A percentile compares a stretch with the other conserved stretches of the same genome.
Evolutionary conservation across 2,329 filamentous ascomycete genomes (phyloP).

Genomic region (Curvularia eragrostidis): DNA sequence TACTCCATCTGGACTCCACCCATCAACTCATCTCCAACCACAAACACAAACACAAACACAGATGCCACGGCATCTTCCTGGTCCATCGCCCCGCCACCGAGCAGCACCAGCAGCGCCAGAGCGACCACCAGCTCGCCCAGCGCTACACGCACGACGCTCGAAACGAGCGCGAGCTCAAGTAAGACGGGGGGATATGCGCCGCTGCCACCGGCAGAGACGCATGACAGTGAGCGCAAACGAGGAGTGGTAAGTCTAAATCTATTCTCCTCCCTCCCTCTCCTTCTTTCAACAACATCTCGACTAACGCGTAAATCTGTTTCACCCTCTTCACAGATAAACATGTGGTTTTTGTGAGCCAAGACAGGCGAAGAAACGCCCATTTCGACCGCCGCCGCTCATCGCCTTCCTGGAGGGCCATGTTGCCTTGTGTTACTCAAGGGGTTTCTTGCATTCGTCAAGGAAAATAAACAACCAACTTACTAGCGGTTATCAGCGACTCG

Average conservation of each 20-base stretch:
- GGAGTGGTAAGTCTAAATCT: slow-evolving; percentile 10
- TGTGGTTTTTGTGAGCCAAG: too few relatives aligned
- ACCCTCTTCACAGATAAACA: too few relatives aligned
- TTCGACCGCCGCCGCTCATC: too few relatives aligned
- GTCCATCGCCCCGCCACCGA: background rate
- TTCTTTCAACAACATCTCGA: too few relatives aligned
- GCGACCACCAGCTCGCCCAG: background rate
- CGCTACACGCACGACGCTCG: slow-evolving; percentile 14
- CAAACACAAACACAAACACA: background rate
- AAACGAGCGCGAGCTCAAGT: slow-evolving; percentile 18
- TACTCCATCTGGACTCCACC: background rate
- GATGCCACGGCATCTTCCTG: background rate
- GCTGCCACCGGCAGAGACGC: slow-evolving; percentile 5
- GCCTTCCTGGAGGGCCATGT: too few relatives aligned
- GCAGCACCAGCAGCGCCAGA: too few relatives aligned
- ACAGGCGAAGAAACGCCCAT: too few relatives aligned
- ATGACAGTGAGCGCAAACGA: slow-evolving; percentile 5
- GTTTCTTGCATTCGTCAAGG: too few relatives aligned
- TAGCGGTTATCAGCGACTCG: too few relatives aligned
- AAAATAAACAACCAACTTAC: too few relatives aligned
- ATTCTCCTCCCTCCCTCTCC: background rate
- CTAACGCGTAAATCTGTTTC: too few relatives aligned
- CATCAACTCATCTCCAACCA: background rate
- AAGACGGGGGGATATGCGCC: slow-evolving; percentile 9
- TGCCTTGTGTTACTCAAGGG: too few relatives aligned